phyloP scores from a whole-genome alignment of 345 rosid genomes.

The Sapria himalayana region DNA sequence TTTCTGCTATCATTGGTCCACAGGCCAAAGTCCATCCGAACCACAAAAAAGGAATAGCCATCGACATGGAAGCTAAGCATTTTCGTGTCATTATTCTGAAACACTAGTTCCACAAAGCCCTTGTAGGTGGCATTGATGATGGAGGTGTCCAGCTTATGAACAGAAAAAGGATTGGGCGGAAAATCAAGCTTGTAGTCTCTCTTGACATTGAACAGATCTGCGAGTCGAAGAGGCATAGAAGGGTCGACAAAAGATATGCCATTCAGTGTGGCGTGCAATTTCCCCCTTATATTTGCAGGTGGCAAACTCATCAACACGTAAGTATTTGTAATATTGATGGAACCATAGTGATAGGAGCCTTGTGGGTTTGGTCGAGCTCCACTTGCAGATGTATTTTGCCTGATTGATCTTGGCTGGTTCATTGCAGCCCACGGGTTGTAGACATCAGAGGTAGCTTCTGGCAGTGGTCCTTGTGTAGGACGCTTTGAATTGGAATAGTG shows the following conservation, averaged over 20 bases:
- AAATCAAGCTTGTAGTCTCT: slow-evolving; percentile 82
- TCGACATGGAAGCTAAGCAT: slow-evolving; percentile 76
- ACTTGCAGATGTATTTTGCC: slow-evolving; percentile 76
- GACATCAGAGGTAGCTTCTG: slow-evolving; percentile 45
- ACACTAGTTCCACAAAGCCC: slow-evolving; percentile 63
- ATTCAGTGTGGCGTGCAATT: slow-evolving; percentile 43
- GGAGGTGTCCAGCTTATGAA: slow-evolving; percentile 40
- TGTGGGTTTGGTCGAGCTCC: slow-evolving; percentile 99
- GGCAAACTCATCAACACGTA: slow-evolving; percentile 54
- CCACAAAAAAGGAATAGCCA: slow-evolving; percentile 77
- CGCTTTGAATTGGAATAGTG: slow-evolving; percentile 85
- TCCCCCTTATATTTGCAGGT: slow-evolving; percentile 35
- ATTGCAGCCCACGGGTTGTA: slow-evolving; percentile 59
- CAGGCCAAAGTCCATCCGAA: slow-evolving; percentile 72
- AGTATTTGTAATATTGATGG: slow-evolving; percentile 57
- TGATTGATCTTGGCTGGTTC: slow-evolving; percentile 73
- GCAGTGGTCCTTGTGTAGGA: slow-evolving; percentile 60
- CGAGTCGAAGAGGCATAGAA: slow-evolving; percentile 53
- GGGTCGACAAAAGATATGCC: slow-evolving; percentile 73
- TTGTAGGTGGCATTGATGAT: slow-evolving; percentile 69
- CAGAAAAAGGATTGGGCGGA: slow-evolving; percentile 47
- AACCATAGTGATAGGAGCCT: slow-evolving; percentile 84
- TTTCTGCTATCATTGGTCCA: slow-evolving; percentile 59
- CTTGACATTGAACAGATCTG: slow-evolving; percentile 42
- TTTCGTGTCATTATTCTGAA: slow-evolving; percentile 81